phyloP scores from a whole-genome alignment of 805 yeast genomes.

The Priceomyces fermenticarens region DNA sequence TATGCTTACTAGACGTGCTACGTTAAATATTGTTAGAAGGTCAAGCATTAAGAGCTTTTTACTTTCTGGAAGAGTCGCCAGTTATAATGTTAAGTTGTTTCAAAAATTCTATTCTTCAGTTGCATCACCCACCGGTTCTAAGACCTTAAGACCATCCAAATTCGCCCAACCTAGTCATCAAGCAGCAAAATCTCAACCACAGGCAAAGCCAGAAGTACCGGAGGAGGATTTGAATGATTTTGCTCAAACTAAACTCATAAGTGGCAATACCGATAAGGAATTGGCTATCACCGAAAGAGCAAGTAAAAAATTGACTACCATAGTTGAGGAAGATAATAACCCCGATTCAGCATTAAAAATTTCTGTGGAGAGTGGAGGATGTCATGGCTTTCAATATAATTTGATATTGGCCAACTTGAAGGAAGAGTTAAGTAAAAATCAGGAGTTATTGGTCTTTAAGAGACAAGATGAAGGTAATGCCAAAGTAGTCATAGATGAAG shows the following conservation, averaged over 20 bases:
- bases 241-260: conserved; percentile 28
- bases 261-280: conserved; percentile 34
- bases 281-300: conserved; percentile 50
- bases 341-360: conserved; percentile 66
- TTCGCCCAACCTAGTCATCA: conserved; percentile 26
- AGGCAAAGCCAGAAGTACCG: conserved; percentile 10
- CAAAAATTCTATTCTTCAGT: neutral
- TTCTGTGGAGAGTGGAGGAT: conserved; percentile 91
- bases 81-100: no score
- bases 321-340: conserved; percentile 53
- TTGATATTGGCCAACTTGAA: conserved; percentile 54
- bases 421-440: conserved; percentile 32
- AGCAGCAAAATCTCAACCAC: neutral
- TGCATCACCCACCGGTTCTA: conserved; percentile 7
- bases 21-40: no score
- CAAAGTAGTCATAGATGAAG: conserved; percentile 71
- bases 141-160: conserved; percentile 24
- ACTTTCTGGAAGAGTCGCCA: no score
- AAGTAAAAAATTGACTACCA: conserved; percentile 47
- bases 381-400: conserved; percentile 95
- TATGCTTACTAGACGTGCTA: no score
- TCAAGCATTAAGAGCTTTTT: no score
- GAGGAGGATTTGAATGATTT: conserved; percentile 28
- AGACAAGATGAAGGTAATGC: conserved; percentile 58
- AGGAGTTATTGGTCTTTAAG: conserved; percentile 53